Evolutionary conservation across 352 stramenopile genomes (phyloP), one percentile per base, ranked within the genome.

Genomic region (Pythium phragmiticola): DNA sequence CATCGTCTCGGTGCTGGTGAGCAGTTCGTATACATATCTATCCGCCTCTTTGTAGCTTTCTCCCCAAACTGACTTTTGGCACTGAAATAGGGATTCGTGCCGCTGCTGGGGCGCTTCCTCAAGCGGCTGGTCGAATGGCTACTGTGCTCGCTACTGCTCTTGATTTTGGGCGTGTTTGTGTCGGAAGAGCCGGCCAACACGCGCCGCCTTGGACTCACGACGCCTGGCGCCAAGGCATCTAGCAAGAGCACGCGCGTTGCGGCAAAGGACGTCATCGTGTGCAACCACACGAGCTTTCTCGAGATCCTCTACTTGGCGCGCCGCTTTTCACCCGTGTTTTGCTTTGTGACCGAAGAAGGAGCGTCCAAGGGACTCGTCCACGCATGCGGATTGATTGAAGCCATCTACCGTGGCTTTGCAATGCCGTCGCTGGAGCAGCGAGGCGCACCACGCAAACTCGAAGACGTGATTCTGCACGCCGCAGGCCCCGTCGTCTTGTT

Each of bases 241-340:
- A 73, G 50, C 57, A 65, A 58, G 51, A 73, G 61, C 61, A 61
- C 68, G 23, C 74, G 73, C 23, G 74, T 92, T 19, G 73, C 56
- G 16, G 60, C 75, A 0, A 73, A 78, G 19, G 82, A 93, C 42
- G 68, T 95, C 45, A 67, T 95, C 37, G 77, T 95, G 55, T 89
- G 78, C 75, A 95, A 95, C 70, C 77, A 89, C 73, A 90, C 82
- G 66, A 90, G 73, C 59, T 90, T 93, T 49, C 42, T 93, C 26
- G 86, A 95, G 72, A 63, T 95, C 13, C 49, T 92, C 48, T 92
- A 91, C 71, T 68, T 95, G 34, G 74, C 80, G 28, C 78, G 75
- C 45, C 84, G 86, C 39, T 95, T 89, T 65, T 95, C 86, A 55
- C 86, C 86, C 0, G 69, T 81, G 34, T 95, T 95, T 66, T 80